A percentile compares a stretch with the other conserved stretches of the same genome.
Evolutionary conservation across 2,329 filamentous ascomycete species (phyloP).

Genomic region (Ophiostoma perfectum): DNA sequence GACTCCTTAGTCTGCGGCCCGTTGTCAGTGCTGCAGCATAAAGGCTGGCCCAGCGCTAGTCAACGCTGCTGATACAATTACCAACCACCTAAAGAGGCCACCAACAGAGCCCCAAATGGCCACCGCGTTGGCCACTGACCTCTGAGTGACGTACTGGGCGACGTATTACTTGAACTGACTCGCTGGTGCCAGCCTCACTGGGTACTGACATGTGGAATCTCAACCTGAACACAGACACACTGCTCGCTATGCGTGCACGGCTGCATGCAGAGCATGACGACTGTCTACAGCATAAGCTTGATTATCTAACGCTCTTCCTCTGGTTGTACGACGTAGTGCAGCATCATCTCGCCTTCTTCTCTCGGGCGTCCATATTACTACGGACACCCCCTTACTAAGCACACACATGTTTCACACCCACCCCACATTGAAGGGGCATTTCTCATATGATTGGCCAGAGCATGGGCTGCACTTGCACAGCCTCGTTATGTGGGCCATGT

Average conservation of each 20-base stretch:
- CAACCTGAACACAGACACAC: not conserved
- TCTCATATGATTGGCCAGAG: not conserved
- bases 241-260: not conserved
- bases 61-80: too few relatives aligned
- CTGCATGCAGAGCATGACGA: not conserved
- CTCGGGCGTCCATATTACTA: not conserved
- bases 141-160: not conserved
- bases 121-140: not conserved
- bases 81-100: not conserved
- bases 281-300: not conserved
- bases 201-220: not conserved
- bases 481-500: not conserved
- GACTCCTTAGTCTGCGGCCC: too few relatives aligned
- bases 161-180: not conserved
- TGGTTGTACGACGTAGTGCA: not conserved
- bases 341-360: not conserved
- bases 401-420: conserved; percentile 1
- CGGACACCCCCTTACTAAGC: not conserved
- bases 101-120: conserved; percentile 7
- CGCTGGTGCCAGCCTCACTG: not conserved
- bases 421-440: not conserved
- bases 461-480: not conserved
- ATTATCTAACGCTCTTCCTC: not conserved
- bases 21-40: too few relatives aligned
- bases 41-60: too few relatives aligned